Conservation (phyloP, 225 moss, liverwort and hornwort genomes). For the Sphagnum tenellum region DNA sequence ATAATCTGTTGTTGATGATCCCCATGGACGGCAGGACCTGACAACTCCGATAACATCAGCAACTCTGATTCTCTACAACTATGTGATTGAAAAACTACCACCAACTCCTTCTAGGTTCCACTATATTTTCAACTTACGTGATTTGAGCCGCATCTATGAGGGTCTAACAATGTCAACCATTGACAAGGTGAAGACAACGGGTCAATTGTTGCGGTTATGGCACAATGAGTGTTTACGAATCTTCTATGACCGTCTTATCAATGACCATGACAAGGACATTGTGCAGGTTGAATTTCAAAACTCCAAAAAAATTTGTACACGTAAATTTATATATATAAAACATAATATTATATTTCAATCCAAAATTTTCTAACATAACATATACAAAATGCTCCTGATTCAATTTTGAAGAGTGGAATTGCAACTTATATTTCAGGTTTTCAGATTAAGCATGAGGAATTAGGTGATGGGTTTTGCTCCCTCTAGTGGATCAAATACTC, state of each 20-base stretch:
- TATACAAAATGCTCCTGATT: no score
- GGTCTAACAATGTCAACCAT: conserved; percentile 66
- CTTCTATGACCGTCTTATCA: conserved; percentile 69
- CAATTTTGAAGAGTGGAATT: no score
- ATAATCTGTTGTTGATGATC: no score
- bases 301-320: background rate
- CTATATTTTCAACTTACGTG: conserved; percentile 82
- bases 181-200: conserved; percentile 55
- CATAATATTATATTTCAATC: no score
- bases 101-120: conserved; percentile 90
- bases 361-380: no score
- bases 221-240: conserved; percentile 76
- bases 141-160: conserved; percentile 80
- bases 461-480: no score
- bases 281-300: conserved; percentile 40
- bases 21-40: conserved; percentile 25
- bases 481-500: no score
- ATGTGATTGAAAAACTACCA: conserved; percentile 69
- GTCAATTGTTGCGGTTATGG: conserved; percentile 67
- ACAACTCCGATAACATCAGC: conserved; percentile 39
- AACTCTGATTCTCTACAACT: conserved; percentile 58
- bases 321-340: no score
- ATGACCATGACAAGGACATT: conserved; percentile 54
- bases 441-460: no score
- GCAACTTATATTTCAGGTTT: no score